A percentile compares a stretch with the other conserved stretches of the same genome.
phyloP scores from a whole-genome alignment of 306 rosid genomes.

The Quercus glauca region DNA sequence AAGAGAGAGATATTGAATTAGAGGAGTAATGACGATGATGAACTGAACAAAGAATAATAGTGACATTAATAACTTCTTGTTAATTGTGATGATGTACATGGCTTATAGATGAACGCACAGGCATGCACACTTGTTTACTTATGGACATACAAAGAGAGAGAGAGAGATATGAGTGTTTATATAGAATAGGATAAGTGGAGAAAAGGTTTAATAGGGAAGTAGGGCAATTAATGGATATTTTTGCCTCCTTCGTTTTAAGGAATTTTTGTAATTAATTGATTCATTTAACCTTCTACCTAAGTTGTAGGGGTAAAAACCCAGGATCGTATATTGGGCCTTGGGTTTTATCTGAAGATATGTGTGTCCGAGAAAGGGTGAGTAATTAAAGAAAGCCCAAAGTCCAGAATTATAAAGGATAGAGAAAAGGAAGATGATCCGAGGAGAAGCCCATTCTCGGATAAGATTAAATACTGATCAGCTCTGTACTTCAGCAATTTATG shows the following conservation, averaged over 20 bases:
- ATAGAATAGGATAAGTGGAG: slow-evolving; percentile 1
- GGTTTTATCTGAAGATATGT: too few relatives aligned
- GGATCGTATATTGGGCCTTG: too few relatives aligned
- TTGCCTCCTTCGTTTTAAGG: background rate
- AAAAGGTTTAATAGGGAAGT: background rate
- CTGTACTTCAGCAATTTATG: too few relatives aligned
- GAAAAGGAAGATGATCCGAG: too few relatives aligned
- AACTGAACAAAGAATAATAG: slow-evolving; percentile 5
- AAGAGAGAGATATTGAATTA: background rate
- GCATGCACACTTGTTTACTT: background rate
- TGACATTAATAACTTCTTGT: background rate
- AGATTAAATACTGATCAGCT: too few relatives aligned
- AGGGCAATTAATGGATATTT: slow-evolving; percentile 2
- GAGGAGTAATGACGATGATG: background rate
- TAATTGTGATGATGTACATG: slow-evolving; percentile 11
- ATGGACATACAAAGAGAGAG: background rate
- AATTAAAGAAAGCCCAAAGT: too few relatives aligned
- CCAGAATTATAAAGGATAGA: too few relatives aligned
- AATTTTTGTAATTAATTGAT: too few relatives aligned
- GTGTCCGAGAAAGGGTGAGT: too few relatives aligned
- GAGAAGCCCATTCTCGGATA: too few relatives aligned
- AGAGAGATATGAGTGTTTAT: background rate
- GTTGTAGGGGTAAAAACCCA: too few relatives aligned
- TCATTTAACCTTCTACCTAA: too few relatives aligned
- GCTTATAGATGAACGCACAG: background rate